Percentiles rank a stretch among this genome's conserved stretches.
phyloP scores from a whole-genome alignment of 768 basidiomycete genomes.

The Coprinellus micaceus region DNA sequence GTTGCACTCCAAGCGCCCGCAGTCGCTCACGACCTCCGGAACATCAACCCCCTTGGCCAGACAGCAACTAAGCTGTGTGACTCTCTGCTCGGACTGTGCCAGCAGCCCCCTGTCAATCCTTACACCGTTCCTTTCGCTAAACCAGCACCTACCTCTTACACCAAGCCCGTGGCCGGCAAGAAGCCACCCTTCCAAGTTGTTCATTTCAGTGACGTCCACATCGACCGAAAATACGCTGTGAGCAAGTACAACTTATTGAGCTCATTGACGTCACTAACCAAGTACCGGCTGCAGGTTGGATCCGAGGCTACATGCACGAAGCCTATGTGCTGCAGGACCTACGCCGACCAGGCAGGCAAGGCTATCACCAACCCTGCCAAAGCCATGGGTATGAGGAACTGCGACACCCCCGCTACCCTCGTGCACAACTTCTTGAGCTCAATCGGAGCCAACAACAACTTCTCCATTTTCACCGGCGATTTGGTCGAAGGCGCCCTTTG shows the following conservation, averaged over 20 bases:
- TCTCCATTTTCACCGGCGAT: constrained; percentile 64
- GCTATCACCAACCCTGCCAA: constrained; percentile 44
- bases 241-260: constrained; percentile 8
- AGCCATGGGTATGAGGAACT: constrained; percentile 44
- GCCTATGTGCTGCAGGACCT: constrained; percentile 59
- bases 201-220: constrained; percentile 63
- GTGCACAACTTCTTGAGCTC: constrained; percentile 38
- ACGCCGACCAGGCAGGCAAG: constrained; percentile 31
- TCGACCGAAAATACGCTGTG: constrained; percentile 54
- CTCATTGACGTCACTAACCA: not conserved
- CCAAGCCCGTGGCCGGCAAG: constrained; percentile 32
- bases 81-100: constrained; percentile 52
- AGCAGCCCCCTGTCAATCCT: constrained; percentile 40
- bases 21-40: constrained; percentile 52
- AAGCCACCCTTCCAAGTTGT: constrained; percentile 49
- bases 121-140: constrained; percentile 46
- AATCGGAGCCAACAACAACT: constrained; percentile 40
- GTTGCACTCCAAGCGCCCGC: constrained; percentile 52
- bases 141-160: constrained; percentile 33
- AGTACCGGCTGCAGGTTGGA: constrained; percentile 37
- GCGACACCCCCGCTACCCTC: constrained; percentile 49
- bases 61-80: constrained; percentile 55
- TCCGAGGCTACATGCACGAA: constrained; percentile 57
- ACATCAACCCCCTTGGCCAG: constrained; percentile 41
- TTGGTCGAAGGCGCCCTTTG: constrained; percentile 59